Conservation (phyloP, 164 flowering plant species). For the Stephania japonica region DNA sequence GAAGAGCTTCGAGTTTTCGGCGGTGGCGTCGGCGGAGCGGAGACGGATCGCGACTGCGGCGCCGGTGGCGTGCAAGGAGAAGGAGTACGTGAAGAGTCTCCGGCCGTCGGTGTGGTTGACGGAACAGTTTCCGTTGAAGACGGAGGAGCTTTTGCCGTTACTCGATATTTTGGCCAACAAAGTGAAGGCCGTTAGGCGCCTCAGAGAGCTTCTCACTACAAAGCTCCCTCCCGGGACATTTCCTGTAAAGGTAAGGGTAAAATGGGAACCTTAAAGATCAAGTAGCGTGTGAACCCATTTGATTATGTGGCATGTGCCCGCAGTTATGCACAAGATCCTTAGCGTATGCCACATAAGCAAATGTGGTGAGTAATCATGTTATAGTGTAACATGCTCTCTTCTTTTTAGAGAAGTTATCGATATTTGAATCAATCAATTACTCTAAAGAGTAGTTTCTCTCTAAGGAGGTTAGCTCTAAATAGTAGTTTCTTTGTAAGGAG, state of each 20-base stretch:
- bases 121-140: constrained; percentile 88
- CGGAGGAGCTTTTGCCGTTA: constrained; percentile 84
- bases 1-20: constrained; percentile 27
- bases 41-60: constrained; percentile 21
- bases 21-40: constrained; percentile 13
- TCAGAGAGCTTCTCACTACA: constrained; percentile 83
- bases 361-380: too few species aligned
- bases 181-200: constrained; percentile 82
- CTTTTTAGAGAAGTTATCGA: too few species aligned
- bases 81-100: constrained; percentile 63
- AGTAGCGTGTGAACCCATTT: neutral
- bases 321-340: too few species aligned
- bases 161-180: constrained; percentile 87
- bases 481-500: too few species aligned
- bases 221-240: constrained; percentile 90
- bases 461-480: too few species aligned
- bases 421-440: too few species aligned
- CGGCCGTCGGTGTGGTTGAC: constrained; percentile 90
- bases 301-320: constrained; percentile 19
- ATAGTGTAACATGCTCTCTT: too few species aligned
- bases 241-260: constrained; percentile 85
- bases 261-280: neutral
- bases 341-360: constrained; percentile 10
- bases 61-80: constrained; percentile 46
- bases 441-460: too few species aligned